These are phyloP conservation scores for Globisporangium spiculum DNA, from an alignment of 352 stramenopile species.

Conservation along the genomic window DNA sequence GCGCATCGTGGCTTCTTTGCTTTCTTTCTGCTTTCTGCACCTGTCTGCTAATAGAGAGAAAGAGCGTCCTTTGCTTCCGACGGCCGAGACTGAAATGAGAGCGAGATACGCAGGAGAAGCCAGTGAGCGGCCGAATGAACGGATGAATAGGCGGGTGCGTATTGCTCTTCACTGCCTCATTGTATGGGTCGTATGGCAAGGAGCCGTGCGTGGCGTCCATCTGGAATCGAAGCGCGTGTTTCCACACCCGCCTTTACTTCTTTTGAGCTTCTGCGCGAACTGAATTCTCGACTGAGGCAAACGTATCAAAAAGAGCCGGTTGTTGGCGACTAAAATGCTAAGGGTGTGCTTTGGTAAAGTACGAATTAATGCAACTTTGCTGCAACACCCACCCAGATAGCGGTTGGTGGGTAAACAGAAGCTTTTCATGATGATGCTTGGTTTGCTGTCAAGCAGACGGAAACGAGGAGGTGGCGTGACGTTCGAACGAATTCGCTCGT, in stretches of 20 bases:
- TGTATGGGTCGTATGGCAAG: background rate
- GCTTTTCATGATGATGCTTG: background rate
- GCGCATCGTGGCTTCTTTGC: constrained; percentile 1
- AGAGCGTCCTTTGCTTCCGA: constrained; percentile 24
- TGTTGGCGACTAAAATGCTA: background rate
- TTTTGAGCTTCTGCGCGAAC: constrained; percentile 3
- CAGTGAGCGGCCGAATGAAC: background rate
- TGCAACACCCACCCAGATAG: background rate
- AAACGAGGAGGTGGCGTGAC: background rate
- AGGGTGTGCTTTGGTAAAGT: background rate
- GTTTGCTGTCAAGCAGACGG: background rate
- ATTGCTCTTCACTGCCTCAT: background rate
- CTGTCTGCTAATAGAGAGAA: background rate
- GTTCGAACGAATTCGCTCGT: background rate
- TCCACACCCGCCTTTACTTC: background rate
- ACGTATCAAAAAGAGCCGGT: background rate
- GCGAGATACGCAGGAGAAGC: background rate
- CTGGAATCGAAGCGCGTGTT: constrained; percentile 1
- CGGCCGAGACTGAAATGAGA: constrained; percentile 36
- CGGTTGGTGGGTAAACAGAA: background rate
- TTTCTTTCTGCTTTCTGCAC: constrained; percentile 12
- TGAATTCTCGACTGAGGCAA: background rate
- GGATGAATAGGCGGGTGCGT: background rate
- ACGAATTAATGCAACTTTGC: background rate
- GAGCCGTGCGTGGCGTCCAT: constrained; percentile 5